Conservation (phyloP, 2,329 filamentous ascomycete species). For the Stylonectria norvegica region DNA sequence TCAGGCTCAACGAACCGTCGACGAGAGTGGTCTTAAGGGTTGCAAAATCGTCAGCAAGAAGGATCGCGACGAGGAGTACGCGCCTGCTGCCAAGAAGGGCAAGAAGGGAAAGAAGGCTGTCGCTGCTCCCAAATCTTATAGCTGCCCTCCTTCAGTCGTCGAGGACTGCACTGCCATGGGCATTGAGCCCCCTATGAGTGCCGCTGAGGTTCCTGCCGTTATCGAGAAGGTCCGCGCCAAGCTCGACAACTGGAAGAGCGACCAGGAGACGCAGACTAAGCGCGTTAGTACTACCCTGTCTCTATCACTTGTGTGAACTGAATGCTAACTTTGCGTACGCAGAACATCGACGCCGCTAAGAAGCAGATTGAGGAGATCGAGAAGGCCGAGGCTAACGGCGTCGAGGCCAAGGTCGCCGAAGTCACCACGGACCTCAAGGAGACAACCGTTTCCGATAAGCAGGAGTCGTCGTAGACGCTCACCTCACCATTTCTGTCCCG, state of each 20-base stretch:
- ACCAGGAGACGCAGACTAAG: constrained; percentile 86
- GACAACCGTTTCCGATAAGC: constrained; percentile 50
- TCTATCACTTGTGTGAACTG: background rate
- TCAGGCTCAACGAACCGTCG: constrained; percentile 76
- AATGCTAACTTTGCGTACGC: constrained; percentile 29
- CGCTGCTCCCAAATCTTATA: constrained; percentile 61
- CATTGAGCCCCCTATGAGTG: constrained; percentile 83
- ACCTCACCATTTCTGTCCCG: constrained; percentile 1
- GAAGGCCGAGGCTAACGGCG: constrained; percentile 48
- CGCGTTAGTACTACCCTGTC: constrained; percentile 59
- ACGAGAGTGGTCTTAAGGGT: constrained; percentile 81
- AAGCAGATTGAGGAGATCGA: constrained; percentile 92
- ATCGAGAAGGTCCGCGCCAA: constrained; percentile 91
- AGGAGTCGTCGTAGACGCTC: constrained; percentile 42
- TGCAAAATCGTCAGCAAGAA: constrained; percentile 81
- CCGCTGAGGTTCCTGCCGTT: constrained; percentile 73
- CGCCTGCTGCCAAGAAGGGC: constrained; percentile 77
- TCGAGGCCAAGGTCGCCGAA: constrained; percentile 54
- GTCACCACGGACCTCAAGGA: constrained; percentile 51
- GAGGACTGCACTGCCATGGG: constrained; percentile 83
- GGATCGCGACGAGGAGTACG: constrained; percentile 82
- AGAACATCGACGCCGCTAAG: constrained; percentile 97
- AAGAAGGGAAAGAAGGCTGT: constrained; percentile 72
- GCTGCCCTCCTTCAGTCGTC: constrained; percentile 84
- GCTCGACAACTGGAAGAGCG: constrained; percentile 83